phyloP scores from a whole-genome alignment of 768 basidiomycete species.

The Multifurca ochricompacta region DNA sequence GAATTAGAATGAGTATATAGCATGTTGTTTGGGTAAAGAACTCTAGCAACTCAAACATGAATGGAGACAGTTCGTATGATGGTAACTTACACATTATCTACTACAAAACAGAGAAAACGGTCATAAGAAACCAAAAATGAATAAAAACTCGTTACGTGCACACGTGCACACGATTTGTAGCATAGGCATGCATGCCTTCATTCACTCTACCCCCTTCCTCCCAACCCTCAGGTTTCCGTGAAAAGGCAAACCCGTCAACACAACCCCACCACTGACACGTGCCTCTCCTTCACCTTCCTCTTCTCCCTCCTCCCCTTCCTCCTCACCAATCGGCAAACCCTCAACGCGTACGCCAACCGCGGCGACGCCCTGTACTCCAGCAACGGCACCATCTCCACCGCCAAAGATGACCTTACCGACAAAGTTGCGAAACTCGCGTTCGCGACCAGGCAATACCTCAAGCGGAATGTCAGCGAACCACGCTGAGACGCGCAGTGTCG shows the following conservation, averaged over 20 bases:
- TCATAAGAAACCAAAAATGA: too few relatives aligned
- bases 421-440: constrained; percentile 69
- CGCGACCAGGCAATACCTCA: constrained; percentile 68
- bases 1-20: too few relatives aligned
- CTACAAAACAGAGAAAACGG: too few relatives aligned
- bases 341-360: constrained; percentile 16
- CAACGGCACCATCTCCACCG: constrained; percentile 4
- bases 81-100: too few relatives aligned
- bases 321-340: constrained; percentile 1
- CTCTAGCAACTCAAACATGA: too few relatives aligned
- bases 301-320: neutral
- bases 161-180: neutral
- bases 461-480: constrained; percentile 67
- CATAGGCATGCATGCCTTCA: neutral
- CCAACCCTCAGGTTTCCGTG: constrained; percentile 13
- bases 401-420: constrained; percentile 54
- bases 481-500: constrained; percentile 52
- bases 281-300: neutral
- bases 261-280: neutral
- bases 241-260: constrained; percentile 17
- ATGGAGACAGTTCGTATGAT: too few relatives aligned
- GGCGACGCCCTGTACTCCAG: constrained; percentile 16
- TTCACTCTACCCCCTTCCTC: neutral
- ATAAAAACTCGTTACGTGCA: too few relatives aligned
- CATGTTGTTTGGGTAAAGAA: too few relatives aligned